Conservation (phyloP, 2,329 filamentous ascomycete genomes). For the Aspergillus sojae region DNA sequence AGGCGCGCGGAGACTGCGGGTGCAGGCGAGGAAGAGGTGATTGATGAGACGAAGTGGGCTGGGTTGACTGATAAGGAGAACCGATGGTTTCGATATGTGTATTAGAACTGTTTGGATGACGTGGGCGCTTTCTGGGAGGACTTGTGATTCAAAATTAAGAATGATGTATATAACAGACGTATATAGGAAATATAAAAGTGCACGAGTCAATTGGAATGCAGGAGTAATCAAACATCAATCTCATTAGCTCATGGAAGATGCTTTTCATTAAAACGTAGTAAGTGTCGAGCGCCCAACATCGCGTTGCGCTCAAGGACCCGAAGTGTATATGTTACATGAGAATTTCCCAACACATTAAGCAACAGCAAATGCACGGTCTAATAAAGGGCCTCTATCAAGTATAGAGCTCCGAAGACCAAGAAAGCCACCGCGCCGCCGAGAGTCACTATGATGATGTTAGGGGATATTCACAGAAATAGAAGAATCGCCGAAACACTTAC, state of each 20-base stretch:
- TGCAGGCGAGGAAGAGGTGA: slow-evolving; percentile 16
- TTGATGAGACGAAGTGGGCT: slow-evolving; percentile 32
- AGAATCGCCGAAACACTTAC: slow-evolving; percentile 62
- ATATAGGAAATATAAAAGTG: background rate
- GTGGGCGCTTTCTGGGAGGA: background rate
- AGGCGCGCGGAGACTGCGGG: slow-evolving; percentile 23
- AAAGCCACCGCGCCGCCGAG: slow-evolving; percentile 90
- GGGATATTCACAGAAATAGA: background rate
- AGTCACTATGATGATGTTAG: slow-evolving; percentile 66
- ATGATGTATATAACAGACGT: background rate
- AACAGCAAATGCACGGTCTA: slow-evolving; percentile 20
- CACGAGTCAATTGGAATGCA: background rate
- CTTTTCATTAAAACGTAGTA: slow-evolving; percentile 7
- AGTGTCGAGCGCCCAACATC: background rate
- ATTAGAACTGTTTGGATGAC: slow-evolving; percentile 24
- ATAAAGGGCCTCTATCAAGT: slow-evolving; percentile 78
- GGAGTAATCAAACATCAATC: background rate
- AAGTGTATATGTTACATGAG: slow-evolving; percentile 2
- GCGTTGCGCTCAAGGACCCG: background rate
- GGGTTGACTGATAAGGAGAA: slow-evolving; percentile 41
- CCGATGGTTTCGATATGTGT: slow-evolving; percentile 35
- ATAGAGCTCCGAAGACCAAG: slow-evolving; percentile 87
- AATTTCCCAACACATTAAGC: background rate
- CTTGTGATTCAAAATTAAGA: background rate
- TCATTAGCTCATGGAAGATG: background rate